Percentiles rank a stretch among this genome's conserved stretches.
These are phyloP conservation scores for Eleusine indica DNA, from an alignment of 176 grass and related monocot species.

Conservation along the genomic window DNA sequence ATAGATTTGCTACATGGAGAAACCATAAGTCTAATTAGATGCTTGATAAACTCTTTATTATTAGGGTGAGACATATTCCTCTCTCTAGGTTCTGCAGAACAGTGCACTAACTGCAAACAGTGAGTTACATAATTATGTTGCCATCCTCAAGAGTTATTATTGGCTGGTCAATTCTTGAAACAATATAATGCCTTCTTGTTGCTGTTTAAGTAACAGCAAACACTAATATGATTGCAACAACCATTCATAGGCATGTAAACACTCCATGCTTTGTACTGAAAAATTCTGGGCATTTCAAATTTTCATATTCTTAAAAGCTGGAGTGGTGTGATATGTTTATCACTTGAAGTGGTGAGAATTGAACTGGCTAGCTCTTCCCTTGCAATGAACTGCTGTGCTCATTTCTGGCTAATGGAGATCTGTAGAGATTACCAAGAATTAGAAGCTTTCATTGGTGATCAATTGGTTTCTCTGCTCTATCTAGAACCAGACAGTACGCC, in stretches of 20 bases:
- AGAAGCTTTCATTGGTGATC: slow-evolving; percentile 92
- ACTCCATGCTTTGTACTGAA: neutral
- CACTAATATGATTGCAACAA: neutral
- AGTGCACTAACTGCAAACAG: neutral
- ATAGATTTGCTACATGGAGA: no score
- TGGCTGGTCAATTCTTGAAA: neutral
- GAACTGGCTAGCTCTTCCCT: neutral
- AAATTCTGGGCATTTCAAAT: neutral
- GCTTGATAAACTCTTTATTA: no score
- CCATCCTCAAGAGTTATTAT: neutral
- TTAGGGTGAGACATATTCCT: no score
- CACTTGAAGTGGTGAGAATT: neutral
- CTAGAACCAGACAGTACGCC: slow-evolving; percentile 69
- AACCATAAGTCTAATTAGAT: no score
- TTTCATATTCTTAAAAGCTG: neutral
- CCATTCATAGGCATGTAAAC: neutral
- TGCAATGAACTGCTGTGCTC: neutral
- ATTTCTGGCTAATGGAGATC: slow-evolving; percentile 64
- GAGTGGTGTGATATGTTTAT: neutral
- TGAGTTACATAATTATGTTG: neutral
- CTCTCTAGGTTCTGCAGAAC: neutral
- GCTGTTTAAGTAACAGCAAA: neutral
- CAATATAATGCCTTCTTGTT: neutral
- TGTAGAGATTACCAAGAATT: slow-evolving; percentile 97
- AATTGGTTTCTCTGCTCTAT: slow-evolving; percentile 93